These are phyloP conservation scores for Sophora flavescens DNA, from an alignment of 306 rosid genomes.

Conservation along the genomic window DNA sequence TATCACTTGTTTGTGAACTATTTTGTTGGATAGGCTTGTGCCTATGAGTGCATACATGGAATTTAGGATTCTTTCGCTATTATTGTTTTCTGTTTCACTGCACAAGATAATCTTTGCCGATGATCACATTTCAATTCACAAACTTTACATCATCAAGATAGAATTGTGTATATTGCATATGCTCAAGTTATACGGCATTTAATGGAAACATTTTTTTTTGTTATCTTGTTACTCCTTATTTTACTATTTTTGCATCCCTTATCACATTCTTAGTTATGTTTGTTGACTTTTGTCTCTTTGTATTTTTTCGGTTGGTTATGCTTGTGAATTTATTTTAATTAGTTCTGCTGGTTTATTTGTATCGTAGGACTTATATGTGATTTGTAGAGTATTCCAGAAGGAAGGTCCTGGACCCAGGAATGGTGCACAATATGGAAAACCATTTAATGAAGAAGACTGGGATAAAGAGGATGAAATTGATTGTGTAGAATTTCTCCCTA, in stretches of 20 bases:
- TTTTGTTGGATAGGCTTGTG: not conserved
- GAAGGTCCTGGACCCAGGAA: slow-evolving; percentile 87
- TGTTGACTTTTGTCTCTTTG: not conserved
- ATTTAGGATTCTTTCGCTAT: slow-evolving; percentile 6
- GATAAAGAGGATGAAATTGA: slow-evolving; percentile 58
- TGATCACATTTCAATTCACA: not conserved
- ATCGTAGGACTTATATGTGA: slow-evolving; percentile 75
- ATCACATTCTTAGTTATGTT: not conserved
- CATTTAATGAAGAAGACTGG: slow-evolving; percentile 80
- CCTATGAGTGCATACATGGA: not conserved
- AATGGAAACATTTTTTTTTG: slow-evolving; percentile 3
- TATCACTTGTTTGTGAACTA: not conserved
- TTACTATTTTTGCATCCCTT: not conserved
- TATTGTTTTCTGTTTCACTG: not conserved
- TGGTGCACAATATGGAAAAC: slow-evolving; percentile 88
- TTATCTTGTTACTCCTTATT: slow-evolving; percentile 2
- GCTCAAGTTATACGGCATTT: slow-evolving; percentile 15
- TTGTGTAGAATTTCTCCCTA: slow-evolving; percentile 39
- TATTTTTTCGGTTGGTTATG: slow-evolving; percentile 23
- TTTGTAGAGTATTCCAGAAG: slow-evolving; percentile 75
- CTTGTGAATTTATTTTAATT: slow-evolving; percentile 32
- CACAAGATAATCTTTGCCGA: not conserved
- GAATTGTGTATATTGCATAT: not conserved
- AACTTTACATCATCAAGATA: not conserved
- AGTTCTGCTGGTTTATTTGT: slow-evolving; percentile 43